A percentile compares a stretch with the other conserved stretches of the same genome.
Conservation (phyloP, 1,284 basidiomycete species). For the Mixia osmundae region DNA sequence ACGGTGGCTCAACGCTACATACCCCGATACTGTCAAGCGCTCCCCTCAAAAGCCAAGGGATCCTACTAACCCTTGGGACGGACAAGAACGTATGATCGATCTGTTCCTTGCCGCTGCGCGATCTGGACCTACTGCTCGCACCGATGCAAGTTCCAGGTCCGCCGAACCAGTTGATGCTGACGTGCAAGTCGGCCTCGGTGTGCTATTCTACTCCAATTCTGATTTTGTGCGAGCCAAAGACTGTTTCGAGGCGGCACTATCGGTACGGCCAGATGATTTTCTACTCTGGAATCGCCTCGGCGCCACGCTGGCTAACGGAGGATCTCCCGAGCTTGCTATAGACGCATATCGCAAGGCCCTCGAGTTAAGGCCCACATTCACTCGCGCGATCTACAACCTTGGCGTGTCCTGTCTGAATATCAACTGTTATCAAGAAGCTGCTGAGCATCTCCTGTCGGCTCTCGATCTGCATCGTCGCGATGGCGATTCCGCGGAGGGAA, state of each 20-base stretch:
- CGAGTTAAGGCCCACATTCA: constrained; percentile 83
- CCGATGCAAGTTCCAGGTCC: constrained; percentile 26
- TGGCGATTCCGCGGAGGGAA: constrained; percentile 10
- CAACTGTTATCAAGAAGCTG: constrained; percentile 82
- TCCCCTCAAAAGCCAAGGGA: constrained; percentile 12
- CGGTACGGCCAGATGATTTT: constrained; percentile 75
- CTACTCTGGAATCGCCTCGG: constrained; percentile 90
- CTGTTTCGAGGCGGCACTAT: constrained; percentile 75
- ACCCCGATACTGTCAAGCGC: constrained; percentile 33
- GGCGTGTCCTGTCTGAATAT: constrained; percentile 56
- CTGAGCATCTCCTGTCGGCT: constrained; percentile 85
- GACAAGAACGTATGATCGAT: constrained; percentile 57
- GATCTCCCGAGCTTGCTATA: constrained; percentile 81
- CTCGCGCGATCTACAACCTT: constrained; percentile 90
- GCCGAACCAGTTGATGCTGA: constrained; percentile 58
- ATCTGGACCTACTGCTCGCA: constrained; percentile 20
- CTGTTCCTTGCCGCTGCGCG: constrained; percentile 66
- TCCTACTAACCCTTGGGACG: constrained; percentile 46
- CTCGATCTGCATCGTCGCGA: constrained; percentile 45
- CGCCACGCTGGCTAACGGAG: constrained; percentile 84
- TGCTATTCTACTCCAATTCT: constrained; percentile 66
- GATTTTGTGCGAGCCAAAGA: constrained; percentile 81
- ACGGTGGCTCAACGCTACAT: constrained; percentile 57
- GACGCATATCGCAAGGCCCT: constrained; percentile 75
- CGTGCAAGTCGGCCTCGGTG: constrained; percentile 77